These are phyloP conservation scores for Pisolithus sp. DNA, from an alignment of 768 basidiomycete species.

Conservation along the genomic window DNA sequence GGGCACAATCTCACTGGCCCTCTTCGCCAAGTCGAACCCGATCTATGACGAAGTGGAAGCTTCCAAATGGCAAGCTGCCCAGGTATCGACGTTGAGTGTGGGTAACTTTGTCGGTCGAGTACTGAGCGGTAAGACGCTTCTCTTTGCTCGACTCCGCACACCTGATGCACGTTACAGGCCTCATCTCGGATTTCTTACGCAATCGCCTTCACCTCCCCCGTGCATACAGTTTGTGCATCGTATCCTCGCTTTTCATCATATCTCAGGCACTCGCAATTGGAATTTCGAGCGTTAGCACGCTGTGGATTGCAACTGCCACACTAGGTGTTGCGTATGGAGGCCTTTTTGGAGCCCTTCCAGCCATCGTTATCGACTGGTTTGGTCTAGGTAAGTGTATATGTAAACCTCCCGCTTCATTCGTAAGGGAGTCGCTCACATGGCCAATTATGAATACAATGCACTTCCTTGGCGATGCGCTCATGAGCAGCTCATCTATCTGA, in stretches of 20 bases:
- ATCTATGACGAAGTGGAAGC: conserved; percentile 62
- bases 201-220: conserved; percentile 54
- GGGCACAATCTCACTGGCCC: conserved; percentile 67
- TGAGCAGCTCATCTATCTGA: conserved; percentile 63
- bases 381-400: conserved; percentile 58
- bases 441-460: conserved; percentile 8
- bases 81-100: conserved; percentile 78
- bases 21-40: conserved; percentile 54
- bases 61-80: conserved; percentile 71
- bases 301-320: conserved; percentile 49
- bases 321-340: conserved; percentile 57
- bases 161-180: conserved; percentile 34
- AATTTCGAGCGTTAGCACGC: conserved; percentile 48
- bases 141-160: background rate
- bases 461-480: background rate
- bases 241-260: conserved; percentile 60
- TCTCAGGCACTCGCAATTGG: conserved; percentile 62
- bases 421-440: too few relatives aligned
- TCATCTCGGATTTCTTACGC: conserved; percentile 63
- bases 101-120: conserved; percentile 80
- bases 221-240: conserved; percentile 60
- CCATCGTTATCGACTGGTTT: conserved; percentile 85
- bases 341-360: conserved; percentile 65
- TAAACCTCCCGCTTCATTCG: too few relatives aligned
- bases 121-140: conserved; percentile 47